Evolutionary conservation across 495 filamentous ascomycete genomes (phyloP).

Genomic region (Talaromyces trachyspermus): DNA sequence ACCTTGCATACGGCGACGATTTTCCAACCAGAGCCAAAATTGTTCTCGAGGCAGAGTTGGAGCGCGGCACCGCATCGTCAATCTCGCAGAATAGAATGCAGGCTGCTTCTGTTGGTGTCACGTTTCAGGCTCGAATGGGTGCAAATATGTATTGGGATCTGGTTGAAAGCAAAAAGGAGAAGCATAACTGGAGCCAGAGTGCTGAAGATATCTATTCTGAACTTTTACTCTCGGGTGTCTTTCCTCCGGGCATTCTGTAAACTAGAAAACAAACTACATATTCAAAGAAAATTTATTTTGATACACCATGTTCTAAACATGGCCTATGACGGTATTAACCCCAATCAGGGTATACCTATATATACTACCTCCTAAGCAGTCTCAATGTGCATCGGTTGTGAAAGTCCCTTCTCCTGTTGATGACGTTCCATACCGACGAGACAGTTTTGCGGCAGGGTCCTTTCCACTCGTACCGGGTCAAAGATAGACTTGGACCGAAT

Average conservation of each 20-base stretch:
- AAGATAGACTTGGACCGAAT: conserved; percentile 30
- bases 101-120: neutral
- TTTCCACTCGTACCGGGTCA: too few species aligned
- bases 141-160: neutral
- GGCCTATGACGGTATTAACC: too few species aligned
- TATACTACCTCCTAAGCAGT: too few species aligned
- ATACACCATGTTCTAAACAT: too few species aligned
- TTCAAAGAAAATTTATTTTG: too few species aligned
- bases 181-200: neutral
- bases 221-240: neutral
- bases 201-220: neutral
- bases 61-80: neutral
- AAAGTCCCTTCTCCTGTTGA: too few species aligned
- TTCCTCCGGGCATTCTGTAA: neutral
- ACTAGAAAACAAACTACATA: too few species aligned
- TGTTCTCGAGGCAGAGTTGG: neutral
- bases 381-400: too few species aligned
- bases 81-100: neutral
- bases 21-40: neutral
- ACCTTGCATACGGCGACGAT: neutral
- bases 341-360: too few species aligned
- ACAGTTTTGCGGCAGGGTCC: too few species aligned
- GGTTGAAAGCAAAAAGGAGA: neutral
- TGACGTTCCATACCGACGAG: too few species aligned
- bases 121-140: neutral